phyloP scores from a whole-genome alignment of 176 grass and related monocot genomes.

The Secale cereale region DNA sequence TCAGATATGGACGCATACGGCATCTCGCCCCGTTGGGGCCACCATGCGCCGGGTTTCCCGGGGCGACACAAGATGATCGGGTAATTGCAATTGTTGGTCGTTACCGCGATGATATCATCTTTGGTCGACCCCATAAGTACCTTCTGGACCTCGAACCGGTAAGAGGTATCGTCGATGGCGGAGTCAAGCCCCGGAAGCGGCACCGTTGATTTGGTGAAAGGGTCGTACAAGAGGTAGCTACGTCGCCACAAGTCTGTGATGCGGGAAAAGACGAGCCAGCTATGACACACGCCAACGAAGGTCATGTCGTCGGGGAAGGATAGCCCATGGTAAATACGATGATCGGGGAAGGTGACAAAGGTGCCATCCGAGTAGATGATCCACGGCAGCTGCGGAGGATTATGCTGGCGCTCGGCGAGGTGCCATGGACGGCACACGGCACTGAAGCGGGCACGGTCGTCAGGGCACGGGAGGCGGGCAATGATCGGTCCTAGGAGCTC shows the following conservation, averaged over 20 bases:
- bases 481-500: slow-evolving; percentile 5
- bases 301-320: background rate
- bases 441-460: background rate
- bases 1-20: background rate
- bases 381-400: background rate
- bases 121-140: background rate
- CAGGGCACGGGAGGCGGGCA: background rate
- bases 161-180: background rate
- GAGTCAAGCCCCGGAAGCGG: background rate
- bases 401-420: background rate
- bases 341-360: background rate
- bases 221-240: background rate
- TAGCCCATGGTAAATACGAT: background rate
- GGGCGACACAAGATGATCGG: background rate
- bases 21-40: background rate
- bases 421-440: background rate
- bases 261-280: background rate
- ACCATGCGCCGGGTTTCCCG: background rate
- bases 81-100: background rate
- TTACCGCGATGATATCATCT: background rate
- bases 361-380: background rate
- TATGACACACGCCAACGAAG: background rate
- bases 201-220: background rate
- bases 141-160: background rate
- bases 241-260: too few relatives aligned